A percentile compares a stretch with the other conserved stretches of the same genome.
These are phyloP conservation scores for Aspergillus sclerotioniger DNA, from an alignment of 495 filamentous ascomycete genomes.

Conservation along the genomic window DNA sequence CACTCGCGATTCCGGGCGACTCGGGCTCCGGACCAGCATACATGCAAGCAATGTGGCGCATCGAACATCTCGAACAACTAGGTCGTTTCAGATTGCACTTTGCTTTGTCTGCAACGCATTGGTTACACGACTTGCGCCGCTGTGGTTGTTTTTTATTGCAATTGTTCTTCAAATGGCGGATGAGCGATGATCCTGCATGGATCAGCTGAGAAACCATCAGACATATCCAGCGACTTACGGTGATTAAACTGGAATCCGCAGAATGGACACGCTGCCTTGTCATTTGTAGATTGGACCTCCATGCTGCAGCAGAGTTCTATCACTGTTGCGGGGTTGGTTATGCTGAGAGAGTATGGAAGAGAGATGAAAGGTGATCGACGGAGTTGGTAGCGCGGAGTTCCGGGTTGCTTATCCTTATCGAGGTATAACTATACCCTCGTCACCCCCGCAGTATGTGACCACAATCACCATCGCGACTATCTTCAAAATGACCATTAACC, in stretches of 20 bases:
- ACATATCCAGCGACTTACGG: not conserved
- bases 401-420: too few relatives aligned
- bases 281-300: not conserved
- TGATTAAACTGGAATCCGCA: constrained; percentile 3
- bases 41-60: constrained; percentile 10
- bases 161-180: constrained; percentile 18
- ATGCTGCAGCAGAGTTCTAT: not conserved
- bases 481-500: constrained; percentile 15
- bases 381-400: not conserved
- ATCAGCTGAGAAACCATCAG: not conserved
- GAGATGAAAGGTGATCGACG: not conserved
- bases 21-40: constrained; percentile 3
- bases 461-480: not conserved
- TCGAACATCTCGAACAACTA: constrained; percentile 14
- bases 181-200: constrained; percentile 17
- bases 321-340: not conserved
- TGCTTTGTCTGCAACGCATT: constrained; percentile 14
- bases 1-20: too few relatives aligned
- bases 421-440: not conserved
- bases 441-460: not conserved
- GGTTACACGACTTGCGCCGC: constrained; percentile 15
- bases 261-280: not conserved
- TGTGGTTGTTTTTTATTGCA: constrained; percentile 11
- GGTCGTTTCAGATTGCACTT: constrained; percentile 17
- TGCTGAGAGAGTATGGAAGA: not conserved